These are phyloP conservation scores for Citrullus mucosospermus DNA, from an alignment of 306 rosid genomes.

Conservation along the genomic window DNA sequence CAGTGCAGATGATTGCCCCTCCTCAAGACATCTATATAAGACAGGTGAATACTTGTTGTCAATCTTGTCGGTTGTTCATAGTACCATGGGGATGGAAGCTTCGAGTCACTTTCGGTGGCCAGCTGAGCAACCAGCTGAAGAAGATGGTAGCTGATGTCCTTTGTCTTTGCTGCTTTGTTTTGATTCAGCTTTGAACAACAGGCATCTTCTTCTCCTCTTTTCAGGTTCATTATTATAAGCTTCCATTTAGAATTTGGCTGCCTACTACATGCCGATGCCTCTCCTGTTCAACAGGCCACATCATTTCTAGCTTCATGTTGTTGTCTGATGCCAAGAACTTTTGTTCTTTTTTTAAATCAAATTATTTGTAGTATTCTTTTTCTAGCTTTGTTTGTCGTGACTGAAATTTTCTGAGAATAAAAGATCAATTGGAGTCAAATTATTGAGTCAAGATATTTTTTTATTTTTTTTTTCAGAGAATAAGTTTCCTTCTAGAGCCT, in stretches of 20 bases:
- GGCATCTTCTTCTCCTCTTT: background rate
- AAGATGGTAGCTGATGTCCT: background rate
- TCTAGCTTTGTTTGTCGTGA: background rate
- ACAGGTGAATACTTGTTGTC: slow-evolving; percentile 3
- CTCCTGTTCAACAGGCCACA: background rate
- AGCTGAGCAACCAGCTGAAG: slow-evolving; percentile 1
- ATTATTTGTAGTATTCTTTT: no score
- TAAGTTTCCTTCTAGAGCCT: no score
- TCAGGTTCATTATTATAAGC: background rate
- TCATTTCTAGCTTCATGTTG: background rate
- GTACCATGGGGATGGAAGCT: background rate
- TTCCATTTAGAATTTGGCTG: slow-evolving; percentile 4
- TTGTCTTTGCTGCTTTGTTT: slow-evolving; percentile 7
- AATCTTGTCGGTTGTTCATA: slow-evolving; percentile 4
- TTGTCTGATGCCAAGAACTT: background rate
- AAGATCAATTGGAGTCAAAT: no score
- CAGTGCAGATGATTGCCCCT: background rate
- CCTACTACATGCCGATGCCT: background rate
- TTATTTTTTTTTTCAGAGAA: no score
- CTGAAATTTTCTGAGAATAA: background rate
- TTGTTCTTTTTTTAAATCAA: background rate
- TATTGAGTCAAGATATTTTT: no score
- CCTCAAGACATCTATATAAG: background rate
- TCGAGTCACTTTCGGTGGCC: background rate
- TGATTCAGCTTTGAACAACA: background rate